phyloP scores from a whole-genome alignment of 2,329 filamentous ascomycete genomes.

The Alternaria postmessia region DNA sequence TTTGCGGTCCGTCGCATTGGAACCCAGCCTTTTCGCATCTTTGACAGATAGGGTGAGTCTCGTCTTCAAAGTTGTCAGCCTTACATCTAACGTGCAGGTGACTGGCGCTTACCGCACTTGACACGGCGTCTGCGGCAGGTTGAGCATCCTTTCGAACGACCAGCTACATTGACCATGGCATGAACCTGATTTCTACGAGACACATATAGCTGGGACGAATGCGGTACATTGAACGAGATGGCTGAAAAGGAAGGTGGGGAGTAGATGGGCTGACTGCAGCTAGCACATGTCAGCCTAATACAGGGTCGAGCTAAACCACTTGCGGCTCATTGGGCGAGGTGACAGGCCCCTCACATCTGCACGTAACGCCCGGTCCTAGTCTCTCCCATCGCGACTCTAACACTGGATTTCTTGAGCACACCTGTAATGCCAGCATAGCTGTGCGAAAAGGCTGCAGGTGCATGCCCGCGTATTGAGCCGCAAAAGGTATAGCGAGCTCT shows the following conservation, averaged over 20 bases:
- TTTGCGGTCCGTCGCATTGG: slow-evolving; percentile 36
- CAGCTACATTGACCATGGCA: slow-evolving; percentile 43
- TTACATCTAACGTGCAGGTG: not conserved
- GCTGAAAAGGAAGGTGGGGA: slow-evolving; percentile 1
- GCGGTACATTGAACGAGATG: slow-evolving; percentile 9
- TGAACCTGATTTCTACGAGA: not conserved
- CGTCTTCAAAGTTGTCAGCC: slow-evolving; percentile 29
- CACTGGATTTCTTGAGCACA: not conserved
- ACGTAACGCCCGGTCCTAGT: not conserved
- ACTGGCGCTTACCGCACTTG: slow-evolving; percentile 41
- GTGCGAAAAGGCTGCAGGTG: not conserved
- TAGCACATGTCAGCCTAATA: not conserved
- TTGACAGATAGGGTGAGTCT: slow-evolving; percentile 35
- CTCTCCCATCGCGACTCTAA: not conserved
- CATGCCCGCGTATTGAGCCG: slow-evolving; percentile 12
- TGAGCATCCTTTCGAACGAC: slow-evolving; percentile 44
- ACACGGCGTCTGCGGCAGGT: slow-evolving; percentile 40
- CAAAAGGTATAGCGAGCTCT: slow-evolving; percentile 1
- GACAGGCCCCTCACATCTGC: not conserved
- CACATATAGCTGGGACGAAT: not conserved
- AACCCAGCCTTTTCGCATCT: slow-evolving; percentile 36
- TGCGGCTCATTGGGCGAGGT: slow-evolving; percentile 37
- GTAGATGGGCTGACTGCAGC: slow-evolving; percentile 1
- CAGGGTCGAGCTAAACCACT: slow-evolving; percentile 27
- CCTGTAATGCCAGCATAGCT: not conserved